These are phyloP conservation scores for Hypoxylon sp. DNA, from an alignment of 2,329 filamentous ascomycete species.

Conservation along the genomic window DNA sequence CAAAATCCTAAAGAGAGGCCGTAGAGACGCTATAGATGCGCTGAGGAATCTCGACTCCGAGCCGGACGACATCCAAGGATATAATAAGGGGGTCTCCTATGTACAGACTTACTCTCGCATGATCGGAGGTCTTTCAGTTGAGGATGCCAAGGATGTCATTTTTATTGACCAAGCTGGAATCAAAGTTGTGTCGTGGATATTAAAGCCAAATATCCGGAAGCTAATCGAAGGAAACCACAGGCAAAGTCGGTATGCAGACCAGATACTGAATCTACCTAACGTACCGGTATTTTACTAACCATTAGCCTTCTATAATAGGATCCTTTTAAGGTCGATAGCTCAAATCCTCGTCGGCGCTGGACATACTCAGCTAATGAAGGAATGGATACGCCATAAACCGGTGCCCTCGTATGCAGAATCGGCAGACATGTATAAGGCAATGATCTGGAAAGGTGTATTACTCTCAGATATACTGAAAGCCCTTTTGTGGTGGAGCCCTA, in stretches of 20 bases:
- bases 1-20: neutral
- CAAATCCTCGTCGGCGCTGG: neutral
- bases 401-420: rapidly evolving
- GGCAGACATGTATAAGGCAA: neutral
- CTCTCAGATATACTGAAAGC: neutral
- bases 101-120: neutral
- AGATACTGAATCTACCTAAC: neutral
- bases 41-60: neutral
- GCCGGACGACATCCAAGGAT: neutral
- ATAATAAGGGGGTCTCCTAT: neutral
- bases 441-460: neutral
- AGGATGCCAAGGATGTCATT: neutral
- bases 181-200: neutral
- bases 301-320: neutral
- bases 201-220: neutral
- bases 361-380: neutral
- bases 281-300: neutral
- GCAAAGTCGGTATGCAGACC: neutral
- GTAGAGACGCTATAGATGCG: neutral
- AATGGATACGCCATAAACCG: neutral
- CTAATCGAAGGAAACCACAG: neutral
- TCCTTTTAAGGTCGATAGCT: neutral
- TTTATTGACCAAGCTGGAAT: neutral
- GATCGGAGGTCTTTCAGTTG: neutral
- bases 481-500: neutral